Evolutionary conservation across 1,284 basidiomycete genomes (phyloP).

Genomic region (Garcileccinum viscosum): DNA sequence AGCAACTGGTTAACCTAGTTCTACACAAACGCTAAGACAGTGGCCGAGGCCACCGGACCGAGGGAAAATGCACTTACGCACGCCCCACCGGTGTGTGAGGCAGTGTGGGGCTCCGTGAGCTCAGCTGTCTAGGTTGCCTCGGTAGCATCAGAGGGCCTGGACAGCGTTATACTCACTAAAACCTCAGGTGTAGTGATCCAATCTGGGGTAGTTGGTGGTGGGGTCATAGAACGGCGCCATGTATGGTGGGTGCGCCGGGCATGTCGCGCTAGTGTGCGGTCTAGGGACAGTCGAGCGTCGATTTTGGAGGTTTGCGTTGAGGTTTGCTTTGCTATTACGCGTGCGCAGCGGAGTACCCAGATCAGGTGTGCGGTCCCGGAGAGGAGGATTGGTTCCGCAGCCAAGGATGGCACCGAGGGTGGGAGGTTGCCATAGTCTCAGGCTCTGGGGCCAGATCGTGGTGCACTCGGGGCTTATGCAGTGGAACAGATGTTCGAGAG

Average conservation of each 20-base stretch:
- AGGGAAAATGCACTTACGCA: neutral
- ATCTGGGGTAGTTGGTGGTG: neutral
- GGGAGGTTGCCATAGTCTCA: no score
- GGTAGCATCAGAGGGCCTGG: neutral
- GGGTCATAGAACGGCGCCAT: no score
- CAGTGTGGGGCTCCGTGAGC: neutral
- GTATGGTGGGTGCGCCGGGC: no score
- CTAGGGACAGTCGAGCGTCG: neutral
- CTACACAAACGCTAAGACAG: neutral
- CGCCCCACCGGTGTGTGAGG: neutral
- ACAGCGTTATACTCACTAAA: neutral
- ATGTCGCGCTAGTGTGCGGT: no score
- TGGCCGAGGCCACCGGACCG: neutral
- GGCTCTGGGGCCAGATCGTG: neutral
- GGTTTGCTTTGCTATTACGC: no score
- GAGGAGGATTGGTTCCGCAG: neutral
- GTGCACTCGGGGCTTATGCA: neutral
- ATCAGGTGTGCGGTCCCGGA: no score
- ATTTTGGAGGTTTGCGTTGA: neutral
- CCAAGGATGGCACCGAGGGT: neutral
- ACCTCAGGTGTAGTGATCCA: neutral
- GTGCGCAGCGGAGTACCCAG: no score
- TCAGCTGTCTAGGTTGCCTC: neutral
- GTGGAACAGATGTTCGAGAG: no score
- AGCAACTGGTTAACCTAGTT: neutral